A percentile compares a stretch with the other conserved stretches of the same genome.
Evolutionary conservation across 306 rosid genomes (phyloP).

Genomic region (Cucumis hystrix): DNA sequence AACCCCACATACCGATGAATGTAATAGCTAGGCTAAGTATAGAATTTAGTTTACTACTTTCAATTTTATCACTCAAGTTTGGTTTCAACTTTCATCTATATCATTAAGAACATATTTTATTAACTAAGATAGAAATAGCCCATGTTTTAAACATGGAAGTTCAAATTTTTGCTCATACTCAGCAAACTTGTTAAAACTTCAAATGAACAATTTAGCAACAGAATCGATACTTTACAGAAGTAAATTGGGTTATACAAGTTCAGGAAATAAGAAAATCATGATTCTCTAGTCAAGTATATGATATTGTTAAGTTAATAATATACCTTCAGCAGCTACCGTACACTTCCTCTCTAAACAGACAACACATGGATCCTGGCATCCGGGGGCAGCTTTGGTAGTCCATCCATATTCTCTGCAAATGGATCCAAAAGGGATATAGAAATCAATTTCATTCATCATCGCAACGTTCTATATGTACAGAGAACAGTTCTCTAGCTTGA

Average conservation of each 20-base stretch:
- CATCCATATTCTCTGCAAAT: slow-evolving; percentile 81
- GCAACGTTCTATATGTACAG: not conserved
- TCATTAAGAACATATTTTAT: not conserved
- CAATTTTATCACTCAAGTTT: not conserved
- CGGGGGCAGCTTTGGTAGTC: slow-evolving; percentile 47
- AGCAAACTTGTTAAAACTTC: not conserved
- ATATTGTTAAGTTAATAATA: not conserved
- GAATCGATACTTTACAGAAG: not conserved
- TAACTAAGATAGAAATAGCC: not conserved
- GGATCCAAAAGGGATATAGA: not conserved
- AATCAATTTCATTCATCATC: not conserved
- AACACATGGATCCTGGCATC: slow-evolving; percentile 76
- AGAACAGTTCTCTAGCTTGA: not conserved
- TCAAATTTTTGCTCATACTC: not conserved
- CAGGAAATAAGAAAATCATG: not conserved
- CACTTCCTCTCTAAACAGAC: slow-evolving; percentile 93
- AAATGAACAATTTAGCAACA: not conserved
- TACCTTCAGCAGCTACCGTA: slow-evolving; percentile 89
- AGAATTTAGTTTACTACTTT: not conserved
- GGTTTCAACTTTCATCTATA: not conserved
- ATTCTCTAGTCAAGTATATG: slow-evolving; percentile 4
- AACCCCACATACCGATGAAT: not conserved
- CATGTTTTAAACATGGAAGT: not conserved
- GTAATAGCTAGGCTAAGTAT: not conserved
- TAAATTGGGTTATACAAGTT: not conserved